These are phyloP conservation scores for Silene latifolia DNA, from an alignment of 148 eudicot genomes.

Conservation along the genomic window DNA sequence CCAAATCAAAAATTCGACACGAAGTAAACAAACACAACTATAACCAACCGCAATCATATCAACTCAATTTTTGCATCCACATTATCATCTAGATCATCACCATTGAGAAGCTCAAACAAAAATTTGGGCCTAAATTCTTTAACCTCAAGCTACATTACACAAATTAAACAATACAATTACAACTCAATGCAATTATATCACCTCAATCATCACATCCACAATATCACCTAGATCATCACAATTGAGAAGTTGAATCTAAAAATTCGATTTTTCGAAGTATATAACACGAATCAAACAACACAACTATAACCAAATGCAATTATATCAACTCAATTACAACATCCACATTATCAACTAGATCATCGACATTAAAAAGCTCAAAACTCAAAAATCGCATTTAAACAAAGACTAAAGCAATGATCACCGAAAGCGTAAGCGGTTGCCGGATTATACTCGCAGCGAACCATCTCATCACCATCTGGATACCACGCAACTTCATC, in stretches of 20 bases:
- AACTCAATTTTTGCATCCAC: not conserved
- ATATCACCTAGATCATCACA: not conserved
- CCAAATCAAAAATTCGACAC: not conserved
- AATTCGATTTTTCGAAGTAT: no score
- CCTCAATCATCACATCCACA: not conserved
- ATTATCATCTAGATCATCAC: not conserved
- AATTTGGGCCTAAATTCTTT: not conserved
- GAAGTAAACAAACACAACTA: no score
- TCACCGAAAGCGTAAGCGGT: constrained; percentile 87
- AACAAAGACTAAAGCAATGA: not conserved
- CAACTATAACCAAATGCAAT: no score
- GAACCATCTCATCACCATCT: constrained; percentile 80
- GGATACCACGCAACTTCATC: constrained; percentile 94
- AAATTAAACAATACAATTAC: no score
- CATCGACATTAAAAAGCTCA: not conserved
- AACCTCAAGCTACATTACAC: no score
- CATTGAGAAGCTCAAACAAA: not conserved
- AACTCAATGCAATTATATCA: no score
- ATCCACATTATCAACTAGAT: not conserved
- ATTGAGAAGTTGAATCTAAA: not conserved
- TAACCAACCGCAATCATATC: no score
- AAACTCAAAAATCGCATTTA: not conserved
- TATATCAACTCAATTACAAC: not conserved
- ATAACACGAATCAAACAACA: not conserved
- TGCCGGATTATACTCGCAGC: constrained; percentile 79